Conservation (phyloP, 1,284 basidiomycete species). For the Takashimella koratensis region DNA sequence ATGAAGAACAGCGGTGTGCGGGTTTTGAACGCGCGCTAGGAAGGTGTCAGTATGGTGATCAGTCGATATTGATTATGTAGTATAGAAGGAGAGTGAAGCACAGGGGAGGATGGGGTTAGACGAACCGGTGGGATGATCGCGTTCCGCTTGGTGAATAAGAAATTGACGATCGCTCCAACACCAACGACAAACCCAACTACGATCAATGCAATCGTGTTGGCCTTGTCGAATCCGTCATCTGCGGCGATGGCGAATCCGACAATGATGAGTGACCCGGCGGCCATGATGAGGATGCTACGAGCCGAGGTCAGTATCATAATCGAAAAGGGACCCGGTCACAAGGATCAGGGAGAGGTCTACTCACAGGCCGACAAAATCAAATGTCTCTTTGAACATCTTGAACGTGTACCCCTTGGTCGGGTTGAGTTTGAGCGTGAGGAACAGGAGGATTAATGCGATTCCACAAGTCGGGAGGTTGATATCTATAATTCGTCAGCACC, state of each 20-base stretch:
- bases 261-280: constrained; percentile 68
- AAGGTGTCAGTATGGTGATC: background rate
- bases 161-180: constrained; percentile 60
- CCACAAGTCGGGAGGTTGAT: constrained; percentile 46
- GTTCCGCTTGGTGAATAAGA: constrained; percentile 64
- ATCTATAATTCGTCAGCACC: background rate
- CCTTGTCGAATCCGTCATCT: constrained; percentile 41
- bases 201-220: constrained; percentile 69
- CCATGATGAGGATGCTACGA: constrained; percentile 58
- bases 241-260: constrained; percentile 62
- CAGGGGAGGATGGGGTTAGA: too few relatives aligned
- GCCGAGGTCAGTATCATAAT: too few relatives aligned
- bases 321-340: too few relatives aligned
- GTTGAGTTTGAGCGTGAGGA: constrained; percentile 79
- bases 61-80: too few relatives aligned
- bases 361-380: constrained; percentile 43
- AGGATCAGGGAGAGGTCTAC: too few relatives aligned
- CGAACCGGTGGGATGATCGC: constrained; percentile 61
- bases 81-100: too few relatives aligned
- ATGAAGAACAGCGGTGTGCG: constrained; percentile 44
- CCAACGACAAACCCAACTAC: constrained; percentile 63
- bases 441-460: constrained; percentile 64
- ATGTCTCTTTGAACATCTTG: constrained; percentile 30
- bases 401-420: constrained; percentile 20
- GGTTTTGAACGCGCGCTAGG: constrained; percentile 32